Evolutionary conservation across 495 filamentous ascomycete species (phyloP).

Genomic region (Clavariopsis aquatica): DNA sequence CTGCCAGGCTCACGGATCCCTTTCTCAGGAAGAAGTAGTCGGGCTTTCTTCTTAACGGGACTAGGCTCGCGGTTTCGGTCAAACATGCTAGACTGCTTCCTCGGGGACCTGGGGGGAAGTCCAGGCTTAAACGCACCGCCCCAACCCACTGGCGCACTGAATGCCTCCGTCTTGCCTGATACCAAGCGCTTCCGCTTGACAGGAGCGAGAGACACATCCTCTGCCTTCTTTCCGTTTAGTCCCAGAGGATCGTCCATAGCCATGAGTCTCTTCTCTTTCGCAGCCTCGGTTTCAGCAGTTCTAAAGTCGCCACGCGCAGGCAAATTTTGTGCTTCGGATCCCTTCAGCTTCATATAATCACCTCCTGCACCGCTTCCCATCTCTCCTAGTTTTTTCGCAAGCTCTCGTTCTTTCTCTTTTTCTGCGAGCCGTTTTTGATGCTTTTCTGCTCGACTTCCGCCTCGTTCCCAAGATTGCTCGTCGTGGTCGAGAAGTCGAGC

Average conservation of each 20-base stretch:
- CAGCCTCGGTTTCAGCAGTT: slow-evolving; percentile 7
- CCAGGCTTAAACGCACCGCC: slow-evolving; percentile 43
- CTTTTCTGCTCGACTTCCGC: slow-evolving; percentile 63
- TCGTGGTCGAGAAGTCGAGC: slow-evolving; percentile 70
- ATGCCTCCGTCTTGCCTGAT: slow-evolving; percentile 38
- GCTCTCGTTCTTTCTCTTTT: slow-evolving; percentile 77
- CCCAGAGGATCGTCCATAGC: slow-evolving; percentile 48
- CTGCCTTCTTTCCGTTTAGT: slow-evolving; percentile 57
- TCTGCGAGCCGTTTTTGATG: slow-evolving; percentile 67
- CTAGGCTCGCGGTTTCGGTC: slow-evolving; percentile 26
- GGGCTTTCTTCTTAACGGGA: slow-evolving; percentile 45
- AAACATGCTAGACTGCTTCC: slow-evolving; percentile 21
- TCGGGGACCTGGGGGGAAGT: slow-evolving; percentile 30
- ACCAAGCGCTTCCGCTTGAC: slow-evolving; percentile 65
- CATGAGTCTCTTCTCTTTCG: slow-evolving; percentile 11
- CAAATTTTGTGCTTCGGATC: slow-evolving; percentile 4
- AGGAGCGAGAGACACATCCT: slow-evolving; percentile 67
- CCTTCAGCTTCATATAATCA: slow-evolving; percentile 63
- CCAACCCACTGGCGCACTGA: slow-evolving; percentile 46
- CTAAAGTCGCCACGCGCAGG: neutral
- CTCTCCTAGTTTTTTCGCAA: slow-evolving; percentile 67
- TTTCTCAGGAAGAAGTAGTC: slow-evolving; percentile 46
- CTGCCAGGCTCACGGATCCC: slow-evolving; percentile 47
- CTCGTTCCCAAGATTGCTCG: slow-evolving; percentile 55
- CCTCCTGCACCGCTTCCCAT: slow-evolving; percentile 68